These are phyloP conservation scores for Pisolithus microcarpus DNA, from an alignment of 768 basidiomycete genomes.

Conservation along the genomic window DNA sequence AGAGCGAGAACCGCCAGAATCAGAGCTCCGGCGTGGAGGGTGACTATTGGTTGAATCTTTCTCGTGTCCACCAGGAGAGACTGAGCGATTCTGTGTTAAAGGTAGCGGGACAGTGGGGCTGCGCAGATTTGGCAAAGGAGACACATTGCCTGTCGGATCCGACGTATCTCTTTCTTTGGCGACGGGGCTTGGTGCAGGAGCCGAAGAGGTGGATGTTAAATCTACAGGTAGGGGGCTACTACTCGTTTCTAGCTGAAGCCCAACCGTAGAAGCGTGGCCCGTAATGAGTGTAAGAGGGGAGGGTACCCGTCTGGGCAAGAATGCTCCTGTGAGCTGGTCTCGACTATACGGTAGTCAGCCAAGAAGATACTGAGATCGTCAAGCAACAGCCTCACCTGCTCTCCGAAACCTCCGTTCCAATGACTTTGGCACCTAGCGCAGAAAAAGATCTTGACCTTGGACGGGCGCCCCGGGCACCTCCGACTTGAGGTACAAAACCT, in stretches of 20 bases:
- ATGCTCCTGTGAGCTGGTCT: neutral
- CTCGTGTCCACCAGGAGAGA: constrained; percentile 15
- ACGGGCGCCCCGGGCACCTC: constrained; percentile 31
- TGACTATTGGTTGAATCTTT: constrained; percentile 15
- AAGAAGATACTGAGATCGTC: constrained; percentile 3
- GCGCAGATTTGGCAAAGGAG: constrained; percentile 11
- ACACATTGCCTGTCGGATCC: constrained; percentile 3
- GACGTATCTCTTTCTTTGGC: constrained; percentile 18
- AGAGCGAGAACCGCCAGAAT: constrained; percentile 28
- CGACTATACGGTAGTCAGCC: constrained; percentile 12
- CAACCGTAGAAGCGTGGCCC: constrained; percentile 25
- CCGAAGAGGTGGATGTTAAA: constrained; percentile 8
- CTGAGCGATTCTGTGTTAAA: constrained; percentile 8
- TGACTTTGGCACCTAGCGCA: constrained; percentile 43
- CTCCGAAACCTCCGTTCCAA: neutral
- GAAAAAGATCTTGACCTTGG: constrained; percentile 71
- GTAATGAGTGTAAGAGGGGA: constrained; percentile 26
- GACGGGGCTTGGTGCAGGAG: constrained; percentile 5
- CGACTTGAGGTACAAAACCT: constrained; percentile 57
- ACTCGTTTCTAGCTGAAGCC: neutral
- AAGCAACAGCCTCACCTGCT: constrained; percentile 15
- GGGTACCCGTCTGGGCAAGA: constrained; percentile 25
- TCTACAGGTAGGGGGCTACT: constrained; percentile 3
- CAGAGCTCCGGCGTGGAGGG: constrained; percentile 14
- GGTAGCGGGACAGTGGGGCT: constrained; percentile 7